A percentile compares a stretch with the other conserved stretches of the same genome.
These are phyloP conservation scores for Viola pubescens DNA, from an alignment of 441 rosid genomes.

Conservation along the genomic window DNA sequence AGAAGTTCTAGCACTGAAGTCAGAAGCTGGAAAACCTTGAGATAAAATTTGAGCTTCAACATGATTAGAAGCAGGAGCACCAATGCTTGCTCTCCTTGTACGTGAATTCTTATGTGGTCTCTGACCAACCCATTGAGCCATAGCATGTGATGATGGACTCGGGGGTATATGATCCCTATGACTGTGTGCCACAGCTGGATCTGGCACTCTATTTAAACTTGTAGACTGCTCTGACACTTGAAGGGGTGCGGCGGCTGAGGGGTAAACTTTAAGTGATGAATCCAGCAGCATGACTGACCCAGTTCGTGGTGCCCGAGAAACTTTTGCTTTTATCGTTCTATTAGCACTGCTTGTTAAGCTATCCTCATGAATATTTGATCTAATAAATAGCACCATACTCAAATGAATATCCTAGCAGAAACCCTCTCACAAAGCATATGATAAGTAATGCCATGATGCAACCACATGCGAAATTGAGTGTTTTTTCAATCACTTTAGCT, in stretches of 20 bases:
- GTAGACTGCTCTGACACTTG: slow-evolving; percentile 53
- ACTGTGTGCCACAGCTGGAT: slow-evolving; percentile 35
- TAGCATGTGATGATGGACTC: slow-evolving; percentile 67
- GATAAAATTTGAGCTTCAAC: slow-evolving; percentile 51
- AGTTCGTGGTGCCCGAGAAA: slow-evolving; percentile 65
- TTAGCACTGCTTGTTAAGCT: slow-evolving; percentile 41
- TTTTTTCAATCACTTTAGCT: neutral
- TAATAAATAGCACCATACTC: slow-evolving; percentile 24
- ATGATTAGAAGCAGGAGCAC: slow-evolving; percentile 61
- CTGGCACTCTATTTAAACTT: slow-evolving; percentile 35
- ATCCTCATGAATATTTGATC: slow-evolving; percentile 55
- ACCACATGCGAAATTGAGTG: slow-evolving; percentile 4
- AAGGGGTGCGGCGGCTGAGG: slow-evolving; percentile 48
- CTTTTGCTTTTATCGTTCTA: slow-evolving; percentile 55
- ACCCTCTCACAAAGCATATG: slow-evolving; percentile 2
- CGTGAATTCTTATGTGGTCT: slow-evolving; percentile 84
- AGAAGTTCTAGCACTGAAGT: slow-evolving; percentile 47
- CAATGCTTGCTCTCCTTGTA: slow-evolving; percentile 72
- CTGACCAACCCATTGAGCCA: slow-evolving; percentile 96
- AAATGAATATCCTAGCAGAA: slow-evolving; percentile 15
- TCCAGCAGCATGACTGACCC: slow-evolving; percentile 56
- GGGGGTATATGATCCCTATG: slow-evolving; percentile 39
- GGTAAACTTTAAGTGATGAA: slow-evolving; percentile 51
- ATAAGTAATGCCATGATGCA: neutral
- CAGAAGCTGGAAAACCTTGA: slow-evolving; percentile 55